These are phyloP conservation scores for Kwoniella europaea DNA, from an alignment of 768 basidiomycete species.

Conservation along the genomic window DNA sequence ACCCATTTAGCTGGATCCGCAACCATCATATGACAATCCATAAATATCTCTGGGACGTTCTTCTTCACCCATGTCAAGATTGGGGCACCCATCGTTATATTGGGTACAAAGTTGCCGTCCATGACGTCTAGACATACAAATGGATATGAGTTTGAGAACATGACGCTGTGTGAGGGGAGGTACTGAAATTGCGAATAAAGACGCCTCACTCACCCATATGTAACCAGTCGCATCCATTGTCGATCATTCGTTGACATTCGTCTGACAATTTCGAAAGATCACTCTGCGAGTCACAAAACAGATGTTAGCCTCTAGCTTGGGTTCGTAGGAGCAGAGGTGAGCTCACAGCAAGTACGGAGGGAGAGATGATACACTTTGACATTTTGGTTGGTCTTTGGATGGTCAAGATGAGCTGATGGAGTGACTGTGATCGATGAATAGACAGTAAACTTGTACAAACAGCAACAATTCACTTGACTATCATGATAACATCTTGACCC, in stretches of 20 bases:
- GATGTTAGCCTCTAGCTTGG: too few species aligned
- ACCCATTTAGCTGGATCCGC: slow-evolving; percentile 95
- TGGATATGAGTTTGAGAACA: too few species aligned
- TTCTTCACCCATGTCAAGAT: slow-evolving; percentile 83
- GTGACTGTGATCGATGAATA: too few species aligned
- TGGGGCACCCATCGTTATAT: slow-evolving; percentile 96
- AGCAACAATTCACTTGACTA: too few species aligned
- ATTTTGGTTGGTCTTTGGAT: slow-evolving; percentile 59
- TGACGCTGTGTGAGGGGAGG: too few species aligned
- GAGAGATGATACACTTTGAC: slow-evolving; percentile 91
- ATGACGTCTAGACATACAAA: slow-evolving; percentile 92
- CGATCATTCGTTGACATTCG: slow-evolving; percentile 97
- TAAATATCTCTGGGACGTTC: slow-evolving; percentile 90
- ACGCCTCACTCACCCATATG: slow-evolving; percentile 79
- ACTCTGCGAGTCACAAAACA: slow-evolving; percentile 59
- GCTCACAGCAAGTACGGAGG: slow-evolving; percentile 81
- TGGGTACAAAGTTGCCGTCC: slow-evolving; percentile 99
- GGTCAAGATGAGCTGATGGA: too few species aligned
- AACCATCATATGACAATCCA: slow-evolving; percentile 99
- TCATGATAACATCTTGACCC: neutral
- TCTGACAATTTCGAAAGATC: slow-evolving; percentile 93
- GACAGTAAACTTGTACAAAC: too few species aligned
- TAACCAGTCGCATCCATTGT: slow-evolving; percentile 91
- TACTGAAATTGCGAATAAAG: too few species aligned
- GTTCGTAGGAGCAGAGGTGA: neutral